These are phyloP conservation scores for Alternaria novae-zelandiae DNA, from an alignment of 2,329 filamentous ascomycete species.

Conservation along the genomic window DNA sequence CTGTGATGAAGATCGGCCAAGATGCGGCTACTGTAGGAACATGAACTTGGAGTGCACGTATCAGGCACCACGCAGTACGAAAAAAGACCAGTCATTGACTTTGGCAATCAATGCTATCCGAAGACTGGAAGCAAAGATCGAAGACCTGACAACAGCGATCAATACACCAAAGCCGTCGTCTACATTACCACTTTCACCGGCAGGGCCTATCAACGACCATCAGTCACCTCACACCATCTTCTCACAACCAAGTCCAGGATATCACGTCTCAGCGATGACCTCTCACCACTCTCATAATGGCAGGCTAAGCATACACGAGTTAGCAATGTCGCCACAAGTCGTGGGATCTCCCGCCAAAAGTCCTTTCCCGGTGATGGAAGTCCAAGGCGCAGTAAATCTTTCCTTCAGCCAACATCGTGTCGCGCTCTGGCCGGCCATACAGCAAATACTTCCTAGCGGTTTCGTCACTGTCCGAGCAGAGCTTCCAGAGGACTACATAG, in stretches of 20 bases:
- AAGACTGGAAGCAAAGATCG: constrained; percentile 60
- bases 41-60: constrained; percentile 60
- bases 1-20: constrained; percentile 62
- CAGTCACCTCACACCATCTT: constrained; percentile 34
- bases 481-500: constrained; percentile 58
- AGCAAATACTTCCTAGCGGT: constrained; percentile 51
- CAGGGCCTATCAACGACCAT: constrained; percentile 27
- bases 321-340: constrained; percentile 34
- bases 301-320: constrained; percentile 28
- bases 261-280: constrained; percentile 11
- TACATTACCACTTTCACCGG: constrained; percentile 9
- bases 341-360: constrained; percentile 34
- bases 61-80: constrained; percentile 60
- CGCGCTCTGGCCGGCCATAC: constrained; percentile 57
- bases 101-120: constrained; percentile 63
- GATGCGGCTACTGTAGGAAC: constrained; percentile 59
- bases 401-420: constrained; percentile 61
- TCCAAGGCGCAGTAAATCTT: constrained; percentile 41
- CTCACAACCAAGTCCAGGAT: constrained; percentile 39
- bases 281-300: constrained; percentile 21
- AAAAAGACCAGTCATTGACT: constrained; percentile 61
- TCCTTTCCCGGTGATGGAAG: constrained; percentile 27
- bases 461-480: constrained; percentile 47
- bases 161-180: constrained; percentile 26
- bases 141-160: constrained; percentile 53